Evolutionary conservation across 257 asterid species (phyloP).

Genomic region (Agastache rugosa): DNA sequence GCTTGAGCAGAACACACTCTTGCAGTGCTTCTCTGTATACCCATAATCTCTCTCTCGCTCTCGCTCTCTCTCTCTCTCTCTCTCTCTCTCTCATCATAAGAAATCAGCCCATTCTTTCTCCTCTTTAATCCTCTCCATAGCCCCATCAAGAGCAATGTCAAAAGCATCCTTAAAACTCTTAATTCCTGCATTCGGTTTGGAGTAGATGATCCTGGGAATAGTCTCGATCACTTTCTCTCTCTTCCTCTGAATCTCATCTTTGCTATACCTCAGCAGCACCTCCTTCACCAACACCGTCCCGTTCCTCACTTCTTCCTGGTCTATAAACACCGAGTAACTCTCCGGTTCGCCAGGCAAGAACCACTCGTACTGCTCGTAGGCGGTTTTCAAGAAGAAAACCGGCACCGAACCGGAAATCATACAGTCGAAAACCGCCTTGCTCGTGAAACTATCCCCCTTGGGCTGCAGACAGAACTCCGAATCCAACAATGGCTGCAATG

Average conservation of each 20-base stretch:
- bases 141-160: conserved; percentile 86
- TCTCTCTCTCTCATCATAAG: conserved; percentile 34
- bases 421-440: conserved; percentile 77
- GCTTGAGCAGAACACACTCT: neutral
- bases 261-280: conserved; percentile 54
- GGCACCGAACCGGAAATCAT: conserved; percentile 86
- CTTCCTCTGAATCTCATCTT: conserved; percentile 64
- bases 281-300: conserved; percentile 59
- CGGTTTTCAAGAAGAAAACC: conserved; percentile 71
- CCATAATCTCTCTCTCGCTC: neutral
- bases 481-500: conserved; percentile 50
- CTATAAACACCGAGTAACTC: conserved; percentile 82
- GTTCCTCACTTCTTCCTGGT: conserved; percentile 60
- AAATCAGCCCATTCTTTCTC: conserved; percentile 77
- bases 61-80: neutral
- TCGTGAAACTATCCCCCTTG: conserved; percentile 69
- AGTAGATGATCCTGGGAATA: conserved; percentile 71
- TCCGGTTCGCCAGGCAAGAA: conserved; percentile 76
- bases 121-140: conserved; percentile 74
- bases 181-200: conserved; percentile 56
- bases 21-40: neutral
- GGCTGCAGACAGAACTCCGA: conserved; percentile 86
- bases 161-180: conserved; percentile 75
- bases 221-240: conserved; percentile 78
- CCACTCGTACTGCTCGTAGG: conserved; percentile 86